Evolutionary conservation across 441 rosid genomes (phyloP).

Genomic region (Populus hybrid): DNA sequence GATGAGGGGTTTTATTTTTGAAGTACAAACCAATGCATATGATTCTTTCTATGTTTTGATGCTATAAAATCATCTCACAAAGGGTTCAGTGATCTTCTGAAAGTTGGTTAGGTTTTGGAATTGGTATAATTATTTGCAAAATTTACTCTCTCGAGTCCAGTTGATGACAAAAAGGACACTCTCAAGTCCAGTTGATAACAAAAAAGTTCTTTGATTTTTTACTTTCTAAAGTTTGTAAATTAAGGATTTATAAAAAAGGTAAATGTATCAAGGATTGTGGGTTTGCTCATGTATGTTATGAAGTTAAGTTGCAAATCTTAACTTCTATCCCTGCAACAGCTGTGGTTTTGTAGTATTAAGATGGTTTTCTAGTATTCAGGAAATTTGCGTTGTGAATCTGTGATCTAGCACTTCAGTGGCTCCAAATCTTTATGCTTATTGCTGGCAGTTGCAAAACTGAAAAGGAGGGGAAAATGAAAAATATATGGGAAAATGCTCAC

Average conservation of each 20-base stretch:
- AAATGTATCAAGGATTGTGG: conserved; percentile 4
- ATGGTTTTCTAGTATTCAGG: neutral
- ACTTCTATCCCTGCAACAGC: neutral
- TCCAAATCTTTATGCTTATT: neutral
- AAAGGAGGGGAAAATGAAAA: neutral
- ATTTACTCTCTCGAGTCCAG: neutral
- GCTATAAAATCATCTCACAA: neutral
- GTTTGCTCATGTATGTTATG: neutral
- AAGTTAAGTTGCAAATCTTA: neutral
- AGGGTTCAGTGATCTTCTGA: neutral
- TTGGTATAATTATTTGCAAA: neutral
- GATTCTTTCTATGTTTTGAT: neutral
- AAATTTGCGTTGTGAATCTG: neutral
- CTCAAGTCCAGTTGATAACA: neutral
- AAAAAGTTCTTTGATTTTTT: neutral
- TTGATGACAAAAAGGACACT: neutral
- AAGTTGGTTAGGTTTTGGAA: neutral
- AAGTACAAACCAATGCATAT: neutral
- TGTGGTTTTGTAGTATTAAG: neutral
- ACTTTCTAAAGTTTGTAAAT: neutral
- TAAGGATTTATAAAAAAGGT: neutral
- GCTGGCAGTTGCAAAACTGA: neutral
- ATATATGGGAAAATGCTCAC: neutral
- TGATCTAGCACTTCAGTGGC: neutral
- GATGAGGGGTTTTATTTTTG: neutral